Percentiles rank a stretch among this genome's conserved stretches.
phyloP scores from a whole-genome alignment of 2,329 filamentous ascomycete genomes.

The Coniella vitis region DNA sequence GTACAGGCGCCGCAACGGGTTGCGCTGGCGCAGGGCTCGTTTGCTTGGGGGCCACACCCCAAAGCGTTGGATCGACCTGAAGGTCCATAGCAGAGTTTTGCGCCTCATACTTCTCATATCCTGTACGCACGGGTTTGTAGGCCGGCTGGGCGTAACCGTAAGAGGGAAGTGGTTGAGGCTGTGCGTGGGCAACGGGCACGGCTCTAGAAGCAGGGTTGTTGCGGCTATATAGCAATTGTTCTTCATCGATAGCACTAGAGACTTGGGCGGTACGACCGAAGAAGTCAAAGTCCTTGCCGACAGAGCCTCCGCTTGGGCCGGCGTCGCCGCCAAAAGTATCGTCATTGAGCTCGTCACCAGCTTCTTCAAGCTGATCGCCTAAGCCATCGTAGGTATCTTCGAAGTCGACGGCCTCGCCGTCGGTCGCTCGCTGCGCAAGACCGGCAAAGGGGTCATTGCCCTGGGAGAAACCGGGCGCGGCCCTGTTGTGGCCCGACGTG shows the following conservation, averaged over 20 bases:
- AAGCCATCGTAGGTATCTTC: conserved; percentile 97
- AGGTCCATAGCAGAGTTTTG: conserved; percentile 81
- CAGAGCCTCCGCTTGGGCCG: conserved; percentile 37
- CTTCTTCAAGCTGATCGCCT: conserved; percentile 83
- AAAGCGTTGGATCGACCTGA: conserved; percentile 87
- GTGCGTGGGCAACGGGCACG: conserved; percentile 27
- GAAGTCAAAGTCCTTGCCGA: conserved; percentile 96
- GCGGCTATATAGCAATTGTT: conserved; percentile 76
- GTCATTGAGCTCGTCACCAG: conserved; percentile 91
- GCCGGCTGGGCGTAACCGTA: conserved; percentile 35
- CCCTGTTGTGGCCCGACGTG: conserved; percentile 59
- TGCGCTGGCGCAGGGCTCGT: conserved; percentile 25
- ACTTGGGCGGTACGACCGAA: conserved; percentile 89
- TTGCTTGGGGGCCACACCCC: conserved; percentile 66
- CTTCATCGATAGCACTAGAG: conserved; percentile 78
- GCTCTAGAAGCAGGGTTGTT: conserved; percentile 55
- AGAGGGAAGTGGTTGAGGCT: conserved; percentile 25
- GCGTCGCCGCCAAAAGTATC: conserved; percentile 71
- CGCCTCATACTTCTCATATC: conserved; percentile 88
- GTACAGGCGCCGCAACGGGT: conserved; percentile 23
- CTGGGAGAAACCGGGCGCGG: conserved; percentile 76
- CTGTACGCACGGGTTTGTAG: conserved; percentile 62
- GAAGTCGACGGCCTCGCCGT: conserved; percentile 62
- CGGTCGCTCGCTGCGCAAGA: conserved; percentile 57
- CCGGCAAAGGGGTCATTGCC: conserved; percentile 81